Evolutionary conservation across 257 asterid species (phyloP).

Genomic region (Nicotiana benthamiana): DNA sequence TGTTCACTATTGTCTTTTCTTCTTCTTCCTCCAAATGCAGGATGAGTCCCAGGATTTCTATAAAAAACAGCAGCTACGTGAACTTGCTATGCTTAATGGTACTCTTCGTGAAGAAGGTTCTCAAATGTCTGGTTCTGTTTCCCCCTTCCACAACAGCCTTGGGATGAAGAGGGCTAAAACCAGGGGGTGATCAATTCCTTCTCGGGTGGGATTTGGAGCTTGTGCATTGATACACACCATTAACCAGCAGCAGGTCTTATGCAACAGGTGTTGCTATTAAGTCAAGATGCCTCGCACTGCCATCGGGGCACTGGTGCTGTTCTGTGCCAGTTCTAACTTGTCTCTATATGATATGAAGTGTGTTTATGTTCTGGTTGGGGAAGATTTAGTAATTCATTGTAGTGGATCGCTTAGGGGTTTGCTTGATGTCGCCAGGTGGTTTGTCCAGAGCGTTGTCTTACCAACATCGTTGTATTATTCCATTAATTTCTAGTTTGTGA

Average conservation of each 20-base stretch:
- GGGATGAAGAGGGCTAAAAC: slow-evolving; percentile 99
- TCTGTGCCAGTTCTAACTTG: slow-evolving; percentile 34
- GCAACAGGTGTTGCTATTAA: slow-evolving; percentile 27
- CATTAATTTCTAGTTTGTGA: slow-evolving; percentile 37
- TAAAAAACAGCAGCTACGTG: slow-evolving; percentile 90
- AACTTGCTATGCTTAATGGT: slow-evolving; percentile 89
- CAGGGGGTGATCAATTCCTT: slow-evolving; percentile 41
- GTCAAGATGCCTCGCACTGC: slow-evolving; percentile 30
- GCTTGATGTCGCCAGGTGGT: slow-evolving; percentile 29
- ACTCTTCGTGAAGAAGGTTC: slow-evolving; percentile 89
- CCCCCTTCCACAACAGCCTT: slow-evolving; percentile 85
- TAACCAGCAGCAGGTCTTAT: slow-evolving; percentile 30
- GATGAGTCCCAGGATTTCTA: slow-evolving; percentile 87
- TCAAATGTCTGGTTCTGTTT: slow-evolving; percentile 85
- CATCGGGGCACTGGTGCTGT: slow-evolving; percentile 37
- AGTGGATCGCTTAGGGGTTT: slow-evolving; percentile 24
- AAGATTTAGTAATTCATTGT: slow-evolving; percentile 26
- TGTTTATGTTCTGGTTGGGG: slow-evolving; percentile 36
- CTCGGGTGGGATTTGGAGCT: slow-evolving; percentile 15
- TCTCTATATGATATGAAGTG: slow-evolving; percentile 44
- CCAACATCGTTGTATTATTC: slow-evolving; percentile 28
- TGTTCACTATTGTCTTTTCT: not conserved
- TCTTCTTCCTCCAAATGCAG: slow-evolving; percentile 29
- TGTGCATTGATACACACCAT: slow-evolving; percentile 14
- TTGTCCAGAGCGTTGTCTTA: slow-evolving; percentile 25